Base-by-base conservation (phyloP, 2,329 filamentous ascomycete genomes). In the Penicillium sclerotigenum region DNA sequence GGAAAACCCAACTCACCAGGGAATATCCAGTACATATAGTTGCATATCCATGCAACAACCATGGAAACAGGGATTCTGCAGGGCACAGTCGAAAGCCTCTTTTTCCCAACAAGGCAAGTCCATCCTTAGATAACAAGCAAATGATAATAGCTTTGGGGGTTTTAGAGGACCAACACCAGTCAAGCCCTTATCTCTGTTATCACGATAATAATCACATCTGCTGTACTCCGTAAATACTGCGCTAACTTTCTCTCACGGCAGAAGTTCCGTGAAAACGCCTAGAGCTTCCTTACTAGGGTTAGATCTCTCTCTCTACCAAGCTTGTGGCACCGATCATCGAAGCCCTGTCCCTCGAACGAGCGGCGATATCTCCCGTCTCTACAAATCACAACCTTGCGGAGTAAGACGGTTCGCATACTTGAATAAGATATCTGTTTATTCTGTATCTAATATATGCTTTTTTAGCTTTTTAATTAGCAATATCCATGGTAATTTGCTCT, bases 201-300 rank as follows among this genome's bases (percentile, higher is more conserved):
- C 40, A 55, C 8, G 2, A 14, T 31, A 31, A 50, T 50, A 50
- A 34, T 29, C 18, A 41, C 26, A 42, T 33, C 14, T 31, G 9
- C 24, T 36, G 24, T 22, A 47, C 18, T n/a, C n/a, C n/a, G n/a
- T n/a, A n/a, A n/a, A n/a, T n/a, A n/a, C n/a, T n/a, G n/a, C n/a
- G n/a, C 43, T 54, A 48, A 28, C 11, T 14, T 31, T 20, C 34
- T 18, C 43, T 42, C 20, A 16, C 24, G 24, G 7, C 45, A 20
- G 26, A 31, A 34, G 11, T 31, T 38, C 40, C 55, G 41, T 54
- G 48, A n/a, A n/a, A 43, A 64, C 68, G 68, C 64, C 52, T 70
- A 37, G 28, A 70, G 56, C 49, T 70, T 58, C 67, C 67, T 41
- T 63, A 36, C 50, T 65, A 54, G 61, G 66, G 57, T 60, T 67